Conservation (phyloP, 2,329 filamentous ascomycete species). For the Cephalotrichum gorgonifer region DNA sequence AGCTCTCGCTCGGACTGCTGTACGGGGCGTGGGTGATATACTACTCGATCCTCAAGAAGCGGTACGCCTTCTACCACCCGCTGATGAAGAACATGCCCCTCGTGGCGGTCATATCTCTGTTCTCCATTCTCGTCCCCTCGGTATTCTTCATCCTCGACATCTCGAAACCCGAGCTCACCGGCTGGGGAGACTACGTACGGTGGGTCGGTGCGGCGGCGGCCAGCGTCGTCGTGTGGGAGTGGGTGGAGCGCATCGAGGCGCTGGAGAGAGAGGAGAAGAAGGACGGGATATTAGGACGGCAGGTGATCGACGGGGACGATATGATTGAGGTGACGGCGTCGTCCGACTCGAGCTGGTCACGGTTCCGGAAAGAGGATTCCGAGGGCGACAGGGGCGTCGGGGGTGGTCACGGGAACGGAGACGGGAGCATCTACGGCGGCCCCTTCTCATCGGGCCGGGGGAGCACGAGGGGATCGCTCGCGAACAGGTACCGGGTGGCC, state of each 20-base stretch:
- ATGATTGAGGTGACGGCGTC: conserved; percentile 49
- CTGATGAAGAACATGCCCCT: conserved; percentile 84
- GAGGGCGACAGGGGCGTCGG: conserved; percentile 9
- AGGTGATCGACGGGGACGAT: conserved; percentile 90
- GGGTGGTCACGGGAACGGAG: conserved; percentile 5
- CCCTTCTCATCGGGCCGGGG: neutral
- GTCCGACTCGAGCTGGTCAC: conserved; percentile 9
- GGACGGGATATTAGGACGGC: conserved; percentile 80
- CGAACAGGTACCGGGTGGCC: conserved; percentile 1
- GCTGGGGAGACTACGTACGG: conserved; percentile 89
- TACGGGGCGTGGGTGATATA: conserved; percentile 94
- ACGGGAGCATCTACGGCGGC: neutral
- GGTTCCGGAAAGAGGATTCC: conserved; percentile 20
- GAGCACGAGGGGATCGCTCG: conserved; percentile 1
- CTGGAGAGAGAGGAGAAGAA: conserved; percentile 89
- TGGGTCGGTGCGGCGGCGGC: conserved; percentile 95
- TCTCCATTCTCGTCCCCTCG: conserved; percentile 77
- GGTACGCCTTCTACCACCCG: conserved; percentile 82
- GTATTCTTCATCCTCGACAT: conserved; percentile 93
- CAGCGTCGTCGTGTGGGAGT: conserved; percentile 96
- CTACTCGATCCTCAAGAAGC: conserved; percentile 83
- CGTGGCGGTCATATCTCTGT: conserved; percentile 66
- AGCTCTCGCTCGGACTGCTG: conserved; percentile 73
- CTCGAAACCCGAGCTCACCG: conserved; percentile 71
- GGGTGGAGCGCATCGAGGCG: conserved; percentile 91